Conservation (phyloP, 1,139 yeast genomes). For the Zygotorulaspora mrakii region DNA sequence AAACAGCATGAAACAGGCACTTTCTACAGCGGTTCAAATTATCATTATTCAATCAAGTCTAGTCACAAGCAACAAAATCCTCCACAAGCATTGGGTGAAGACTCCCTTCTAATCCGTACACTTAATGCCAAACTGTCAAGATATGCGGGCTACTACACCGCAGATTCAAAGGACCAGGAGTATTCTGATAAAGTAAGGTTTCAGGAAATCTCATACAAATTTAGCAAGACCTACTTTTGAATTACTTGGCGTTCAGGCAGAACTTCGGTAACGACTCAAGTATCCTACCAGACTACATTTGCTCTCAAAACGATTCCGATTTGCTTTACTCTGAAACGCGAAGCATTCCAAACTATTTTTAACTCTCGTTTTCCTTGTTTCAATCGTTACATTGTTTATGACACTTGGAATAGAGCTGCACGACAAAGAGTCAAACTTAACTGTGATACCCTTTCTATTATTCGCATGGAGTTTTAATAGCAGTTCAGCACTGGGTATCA, state of each 20-base stretch:
- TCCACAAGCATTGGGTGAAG: constrained; percentile 12
- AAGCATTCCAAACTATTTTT: too few relatives aligned
- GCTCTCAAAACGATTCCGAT: too few relatives aligned
- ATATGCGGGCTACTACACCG: constrained; percentile 24
- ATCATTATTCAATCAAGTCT: constrained; percentile 13
- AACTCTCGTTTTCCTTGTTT: too few relatives aligned
- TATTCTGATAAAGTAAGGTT: constrained; percentile 34
- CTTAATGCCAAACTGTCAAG: constrained; percentile 24
- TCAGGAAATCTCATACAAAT: constrained; percentile 36
- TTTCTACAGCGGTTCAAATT: constrained; percentile 1
- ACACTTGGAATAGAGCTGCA: too few relatives aligned
- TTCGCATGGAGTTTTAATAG: too few relatives aligned
- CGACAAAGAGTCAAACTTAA: too few relatives aligned
- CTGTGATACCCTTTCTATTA: too few relatives aligned
- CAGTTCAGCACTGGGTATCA: too few relatives aligned
- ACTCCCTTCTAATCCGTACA: constrained; percentile 19
- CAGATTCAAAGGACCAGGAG: constrained; percentile 28
- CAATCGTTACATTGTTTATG: too few relatives aligned
- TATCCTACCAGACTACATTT: too few relatives aligned
- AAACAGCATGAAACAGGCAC: not conserved
- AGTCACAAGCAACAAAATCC: not conserved
- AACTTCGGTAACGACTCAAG: not conserved
- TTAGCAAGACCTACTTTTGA: constrained; percentile 33
- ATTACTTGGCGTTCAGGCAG: not conserved
- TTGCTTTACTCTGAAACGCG: too few relatives aligned